Evolutionary conservation across 169 alveolate species (phyloP).

Genomic region (Perkinsus olseni): DNA sequence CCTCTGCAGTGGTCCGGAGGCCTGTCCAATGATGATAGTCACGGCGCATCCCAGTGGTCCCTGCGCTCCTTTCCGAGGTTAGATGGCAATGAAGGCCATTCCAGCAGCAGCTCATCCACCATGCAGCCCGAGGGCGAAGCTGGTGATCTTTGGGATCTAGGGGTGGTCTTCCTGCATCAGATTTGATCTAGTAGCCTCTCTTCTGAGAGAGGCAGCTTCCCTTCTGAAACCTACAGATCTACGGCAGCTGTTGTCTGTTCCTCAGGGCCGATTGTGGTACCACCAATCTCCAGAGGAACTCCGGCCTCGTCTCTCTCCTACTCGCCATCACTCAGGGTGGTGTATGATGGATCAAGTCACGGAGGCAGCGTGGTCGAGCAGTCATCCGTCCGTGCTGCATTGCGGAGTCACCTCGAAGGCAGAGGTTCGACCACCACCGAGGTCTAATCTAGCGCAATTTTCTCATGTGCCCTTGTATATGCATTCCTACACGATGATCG

Average conservation of each 20-base stretch:
- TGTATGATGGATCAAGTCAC: neutral
- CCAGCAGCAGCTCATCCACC: neutral
- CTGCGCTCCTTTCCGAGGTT: neutral
- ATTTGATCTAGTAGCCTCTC: too few species aligned
- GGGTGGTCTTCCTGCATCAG: too few species aligned
- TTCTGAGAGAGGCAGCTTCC: too few species aligned
- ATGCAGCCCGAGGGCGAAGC: neutral
- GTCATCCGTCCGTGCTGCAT: neutral
- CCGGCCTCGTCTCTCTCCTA: neutral
- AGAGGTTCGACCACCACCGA: neutral
- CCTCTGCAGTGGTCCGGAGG: neutral
- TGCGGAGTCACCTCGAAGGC: neutral
- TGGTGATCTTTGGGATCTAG: too few species aligned
- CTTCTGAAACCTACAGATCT: too few species aligned
- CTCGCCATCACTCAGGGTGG: neutral
- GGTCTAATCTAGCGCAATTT: neutral
- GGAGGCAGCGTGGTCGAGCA: neutral
- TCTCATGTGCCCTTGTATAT: neutral
- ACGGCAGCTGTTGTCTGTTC: too few species aligned
- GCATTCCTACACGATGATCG: neutral
- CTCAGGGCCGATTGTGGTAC: too few species aligned
- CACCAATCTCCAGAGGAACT: neutral
- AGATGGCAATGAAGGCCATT: neutral
- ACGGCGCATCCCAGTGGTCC: neutral
- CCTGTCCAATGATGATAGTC: neutral